Percentiles rank a stretch among this genome's conserved stretches.
Conservation (phyloP, 495 filamentous ascomycete species). For the Hypomontagnella monticulosa region DNA sequence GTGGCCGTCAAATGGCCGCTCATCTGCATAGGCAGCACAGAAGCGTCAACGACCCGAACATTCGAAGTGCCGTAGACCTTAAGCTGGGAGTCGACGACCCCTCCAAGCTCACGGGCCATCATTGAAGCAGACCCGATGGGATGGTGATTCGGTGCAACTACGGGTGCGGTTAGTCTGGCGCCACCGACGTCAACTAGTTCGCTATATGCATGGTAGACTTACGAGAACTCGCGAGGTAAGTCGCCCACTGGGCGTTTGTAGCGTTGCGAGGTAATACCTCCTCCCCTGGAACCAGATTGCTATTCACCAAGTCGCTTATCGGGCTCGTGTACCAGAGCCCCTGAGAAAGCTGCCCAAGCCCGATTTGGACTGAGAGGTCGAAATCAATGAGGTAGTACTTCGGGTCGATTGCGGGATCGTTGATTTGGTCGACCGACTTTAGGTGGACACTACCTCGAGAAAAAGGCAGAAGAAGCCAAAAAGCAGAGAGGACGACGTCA, state of each 20-base stretch:
- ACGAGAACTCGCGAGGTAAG: constrained; percentile 33
- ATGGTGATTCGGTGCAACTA: constrained; percentile 45
- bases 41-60: constrained; percentile 64
- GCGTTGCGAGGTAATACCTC: constrained; percentile 40
- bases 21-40: constrained; percentile 58
- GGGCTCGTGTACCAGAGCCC: constrained; percentile 44
- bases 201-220: constrained; percentile 5
- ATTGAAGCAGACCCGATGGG: constrained; percentile 52
- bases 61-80: constrained; percentile 63
- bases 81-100: constrained; percentile 61
- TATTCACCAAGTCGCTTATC: constrained; percentile 22
- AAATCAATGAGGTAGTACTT: constrained; percentile 48
- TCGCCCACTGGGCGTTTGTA: constrained; percentile 44
- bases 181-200: neutral
- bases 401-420: constrained; percentile 48
- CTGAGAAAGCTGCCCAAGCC: constrained; percentile 37
- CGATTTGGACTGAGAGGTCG: constrained; percentile 45
- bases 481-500: constrained; percentile 45
- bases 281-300: constrained; percentile 24
- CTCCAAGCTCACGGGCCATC: constrained; percentile 51
- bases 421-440: constrained; percentile 47
- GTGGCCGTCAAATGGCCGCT: constrained; percentile 58
- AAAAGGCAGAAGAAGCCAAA: constrained; percentile 56
- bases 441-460: constrained; percentile 57
- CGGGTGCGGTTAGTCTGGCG: neutral